A percentile compares a stretch with the other conserved stretches of the same genome.
These are phyloP conservation scores for Limtongia smithiae DNA, from an alignment of 805 yeast genomes.

Conservation along the genomic window DNA sequence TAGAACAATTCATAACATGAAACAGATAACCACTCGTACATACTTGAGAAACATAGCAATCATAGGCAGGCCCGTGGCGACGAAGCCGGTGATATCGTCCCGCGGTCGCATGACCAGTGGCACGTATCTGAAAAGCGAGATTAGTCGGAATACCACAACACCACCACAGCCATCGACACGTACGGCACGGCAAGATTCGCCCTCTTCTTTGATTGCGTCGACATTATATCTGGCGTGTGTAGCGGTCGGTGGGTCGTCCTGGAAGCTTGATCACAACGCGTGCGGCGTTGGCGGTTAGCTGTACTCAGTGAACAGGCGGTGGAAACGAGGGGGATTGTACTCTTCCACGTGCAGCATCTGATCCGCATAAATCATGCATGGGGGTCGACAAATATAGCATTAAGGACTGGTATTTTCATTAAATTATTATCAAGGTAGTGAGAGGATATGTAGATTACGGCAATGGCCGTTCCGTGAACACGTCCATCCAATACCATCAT, in stretches of 20 bases:
- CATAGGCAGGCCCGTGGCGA: conserved; percentile 25
- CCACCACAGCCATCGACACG: no score
- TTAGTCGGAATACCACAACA: no score
- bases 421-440: no score
- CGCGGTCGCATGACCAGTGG: background rate
- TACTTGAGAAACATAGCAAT: conserved; percentile 26
- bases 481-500: no score
- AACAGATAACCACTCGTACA: background rate
- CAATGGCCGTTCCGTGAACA: no score
- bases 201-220: conserved; percentile 4
- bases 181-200: conserved; percentile 9
- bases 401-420: no score
- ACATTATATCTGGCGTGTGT: background rate
- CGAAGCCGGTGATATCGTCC: conserved; percentile 15
- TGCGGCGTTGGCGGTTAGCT: background rate
- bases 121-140: conserved; percentile 8
- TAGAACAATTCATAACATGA: background rate
- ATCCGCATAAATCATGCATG: no score
- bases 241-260: background rate
- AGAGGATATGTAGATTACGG: no score
- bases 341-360: no score
- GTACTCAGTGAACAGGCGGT: no score
- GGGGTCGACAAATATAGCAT: no score
- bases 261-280: background rate
- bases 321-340: no score